These are phyloP conservation scores for Ogataea saltuana DNA, from an alignment of 805 yeast species.

Conservation along the genomic window DNA sequence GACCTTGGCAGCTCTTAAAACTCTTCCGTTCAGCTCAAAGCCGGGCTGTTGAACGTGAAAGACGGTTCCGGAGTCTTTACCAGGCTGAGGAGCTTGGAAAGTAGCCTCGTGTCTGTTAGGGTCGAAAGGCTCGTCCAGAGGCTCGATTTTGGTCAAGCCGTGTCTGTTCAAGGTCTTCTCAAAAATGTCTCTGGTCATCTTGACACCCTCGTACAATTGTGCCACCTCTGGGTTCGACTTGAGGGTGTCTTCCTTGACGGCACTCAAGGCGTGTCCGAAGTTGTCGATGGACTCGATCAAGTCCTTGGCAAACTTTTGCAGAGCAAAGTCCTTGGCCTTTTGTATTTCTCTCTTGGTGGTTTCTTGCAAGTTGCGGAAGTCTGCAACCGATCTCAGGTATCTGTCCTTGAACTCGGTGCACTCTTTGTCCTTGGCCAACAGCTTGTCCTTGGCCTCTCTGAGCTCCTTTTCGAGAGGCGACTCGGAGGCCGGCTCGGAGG, in stretches of 20 bases:
- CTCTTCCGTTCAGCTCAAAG: conserved; percentile 81
- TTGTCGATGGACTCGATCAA: conserved; percentile 87
- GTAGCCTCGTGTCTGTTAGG: conserved; percentile 94
- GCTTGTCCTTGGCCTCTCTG: conserved; percentile 51
- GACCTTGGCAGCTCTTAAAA: conserved; percentile 92
- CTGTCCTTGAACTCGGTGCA: conserved; percentile 80
- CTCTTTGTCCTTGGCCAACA: conserved; percentile 66
- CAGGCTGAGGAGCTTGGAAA: conserved; percentile 83
- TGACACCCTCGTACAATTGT: conserved; percentile 82
- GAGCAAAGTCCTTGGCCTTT: conserved; percentile 86
- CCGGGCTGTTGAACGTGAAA: conserved; percentile 93
- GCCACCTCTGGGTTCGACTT: conserved; percentile 62
- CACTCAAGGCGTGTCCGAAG: conserved; percentile 79
- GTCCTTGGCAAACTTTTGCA: conserved; percentile 90
- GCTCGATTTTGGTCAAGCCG: conserved; percentile 80
- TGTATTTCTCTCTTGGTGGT: conserved; percentile 84
- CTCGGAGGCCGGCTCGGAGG: conserved; percentile 16
- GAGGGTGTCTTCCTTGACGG: conserved; percentile 65
- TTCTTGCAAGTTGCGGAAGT: conserved; percentile 89
- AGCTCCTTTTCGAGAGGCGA: conserved; percentile 35
- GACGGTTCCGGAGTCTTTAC: conserved; percentile 88
- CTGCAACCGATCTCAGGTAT: conserved; percentile 82
- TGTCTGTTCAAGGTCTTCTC: conserved; percentile 80
- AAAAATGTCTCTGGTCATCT: conserved; percentile 84
- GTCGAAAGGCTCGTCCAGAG: conserved; percentile 81